Percentiles rank a stretch among this genome's conserved stretches.
Evolutionary conservation across 306 rosid genomes (phyloP).

Genomic region (Medicago ruthenica): DNA sequence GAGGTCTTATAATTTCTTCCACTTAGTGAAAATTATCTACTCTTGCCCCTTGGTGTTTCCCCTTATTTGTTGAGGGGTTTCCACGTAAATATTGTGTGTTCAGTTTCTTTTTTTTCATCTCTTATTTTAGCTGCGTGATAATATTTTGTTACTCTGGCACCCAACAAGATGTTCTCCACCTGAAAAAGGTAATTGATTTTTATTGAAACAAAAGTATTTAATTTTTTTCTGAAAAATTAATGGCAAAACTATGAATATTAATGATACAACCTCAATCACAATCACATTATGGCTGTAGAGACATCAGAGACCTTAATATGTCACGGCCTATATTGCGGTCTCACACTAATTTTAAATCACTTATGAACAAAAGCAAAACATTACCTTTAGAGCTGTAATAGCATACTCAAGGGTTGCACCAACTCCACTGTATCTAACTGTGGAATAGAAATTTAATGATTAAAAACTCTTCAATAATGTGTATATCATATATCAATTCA

Average conservation of each 20-base stretch:
- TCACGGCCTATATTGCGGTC: too few species aligned
- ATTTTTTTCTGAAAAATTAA: too few species aligned
- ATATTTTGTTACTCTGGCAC: too few species aligned
- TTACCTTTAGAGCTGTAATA: constrained; percentile 48
- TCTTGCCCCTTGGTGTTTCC: too few species aligned
- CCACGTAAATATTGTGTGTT: too few species aligned
- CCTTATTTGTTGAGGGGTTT: too few species aligned
- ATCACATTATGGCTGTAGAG: constrained; percentile 36
- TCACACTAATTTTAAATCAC: neutral
- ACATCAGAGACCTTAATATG: constrained; percentile 67
- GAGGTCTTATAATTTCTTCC: too few species aligned
- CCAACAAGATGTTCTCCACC: constrained; percentile 69
- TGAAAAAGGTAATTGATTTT: neutral
- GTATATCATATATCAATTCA: neutral
- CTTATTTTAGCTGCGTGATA: too few species aligned
- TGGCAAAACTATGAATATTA: neutral
- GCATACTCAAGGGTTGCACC: constrained; percentile 77
- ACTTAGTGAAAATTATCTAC: too few species aligned
- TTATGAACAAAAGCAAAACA: neutral
- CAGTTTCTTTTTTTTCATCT: too few species aligned
- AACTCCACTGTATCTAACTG: constrained; percentile 64
- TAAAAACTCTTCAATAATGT: constrained; percentile 2
- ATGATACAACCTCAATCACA: neutral
- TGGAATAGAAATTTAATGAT: constrained; percentile 4
- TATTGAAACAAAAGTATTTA: too few species aligned